Evolutionary conservation across 345 rosid species (phyloP), one percentile per base, ranked within the genome.

Genomic region (Populus euphratica): DNA sequence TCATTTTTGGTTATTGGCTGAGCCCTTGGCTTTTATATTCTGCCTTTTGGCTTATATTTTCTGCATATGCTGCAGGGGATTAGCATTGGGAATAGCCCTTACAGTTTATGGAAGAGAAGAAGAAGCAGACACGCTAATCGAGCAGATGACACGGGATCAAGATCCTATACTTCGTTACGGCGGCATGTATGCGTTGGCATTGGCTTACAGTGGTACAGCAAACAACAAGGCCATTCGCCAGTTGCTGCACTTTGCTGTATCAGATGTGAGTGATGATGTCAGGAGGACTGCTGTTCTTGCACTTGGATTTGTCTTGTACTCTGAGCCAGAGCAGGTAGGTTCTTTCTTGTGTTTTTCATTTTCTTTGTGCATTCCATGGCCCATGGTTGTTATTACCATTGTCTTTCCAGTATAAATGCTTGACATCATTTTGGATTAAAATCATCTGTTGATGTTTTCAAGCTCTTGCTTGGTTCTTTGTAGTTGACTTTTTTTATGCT

Each of bases 151-250:
- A 47, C 87, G 97, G 27, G 99, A 94, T 68, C 98, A 96, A 75
- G 99, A 96, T 83, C 99, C 98, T 62, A 96, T 96, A 67, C 82
- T 96, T 72, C 98, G 99, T 74, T 94, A 96, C 83, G 99, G 99
- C 78, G 98, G 99, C 56, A 94, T 96, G 98, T 96, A 96, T 68
- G 98, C 99, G 41, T 79, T 96, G 82, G 99, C 98, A 65, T 85
- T 96, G 89, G 98, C 99, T 52, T 96, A 94, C 81, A 86, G 98
- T 44, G 99, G 99, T 80, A 94, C 99, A 31, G 97, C 96, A 54
- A 96, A 96, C 89, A 96, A 96, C 85, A 96, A 92, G 88, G 98
- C 99, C 44, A 96, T 96, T 61, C 99, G 99, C 74, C 97, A 96
- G 86, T 86, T 96, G 78, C 89, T 96, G 81, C 99, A 96, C 82